These are phyloP conservation scores for Paramecium octaurelia DNA, from an alignment of 73 alveolate species.

Conservation along the genomic window DNA sequence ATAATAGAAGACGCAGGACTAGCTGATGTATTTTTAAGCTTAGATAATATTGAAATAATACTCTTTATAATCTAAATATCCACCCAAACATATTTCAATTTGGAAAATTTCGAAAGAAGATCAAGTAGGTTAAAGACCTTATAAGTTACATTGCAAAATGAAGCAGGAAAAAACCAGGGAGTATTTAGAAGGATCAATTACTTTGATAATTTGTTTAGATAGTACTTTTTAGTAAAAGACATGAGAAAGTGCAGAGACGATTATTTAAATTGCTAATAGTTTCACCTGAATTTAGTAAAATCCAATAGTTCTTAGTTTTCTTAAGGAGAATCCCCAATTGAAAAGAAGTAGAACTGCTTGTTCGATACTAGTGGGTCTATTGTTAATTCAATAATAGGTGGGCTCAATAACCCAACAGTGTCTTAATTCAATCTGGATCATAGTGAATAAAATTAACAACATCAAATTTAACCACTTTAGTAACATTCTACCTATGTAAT, in stretches of 20 bases:
- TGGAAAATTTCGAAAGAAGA: neutral
- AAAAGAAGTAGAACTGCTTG: neutral
- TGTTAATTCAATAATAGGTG: neutral
- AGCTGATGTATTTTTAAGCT: neutral
- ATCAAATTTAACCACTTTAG: neutral
- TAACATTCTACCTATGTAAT: neutral
- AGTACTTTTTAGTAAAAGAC: neutral
- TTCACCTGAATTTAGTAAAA: neutral
- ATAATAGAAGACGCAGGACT: neutral
- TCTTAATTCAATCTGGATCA: neutral
- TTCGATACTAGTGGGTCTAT: neutral
- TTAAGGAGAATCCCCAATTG: neutral
- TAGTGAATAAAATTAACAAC: neutral
- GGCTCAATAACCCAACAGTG: neutral
- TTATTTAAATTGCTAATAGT: neutral
- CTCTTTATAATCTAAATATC: neutral
- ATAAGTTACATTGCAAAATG: neutral
- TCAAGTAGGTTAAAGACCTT: neutral
- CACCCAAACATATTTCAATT: neutral
- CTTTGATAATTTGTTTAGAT: neutral
- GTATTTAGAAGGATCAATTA: neutral
- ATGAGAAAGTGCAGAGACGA: neutral
- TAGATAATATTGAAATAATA: conserved; percentile 18
- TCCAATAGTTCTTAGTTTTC: neutral
- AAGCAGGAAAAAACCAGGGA: neutral